Base-by-base conservation (phyloP, 257 asterid genomes). In the Solanum boliviense region DNA sequence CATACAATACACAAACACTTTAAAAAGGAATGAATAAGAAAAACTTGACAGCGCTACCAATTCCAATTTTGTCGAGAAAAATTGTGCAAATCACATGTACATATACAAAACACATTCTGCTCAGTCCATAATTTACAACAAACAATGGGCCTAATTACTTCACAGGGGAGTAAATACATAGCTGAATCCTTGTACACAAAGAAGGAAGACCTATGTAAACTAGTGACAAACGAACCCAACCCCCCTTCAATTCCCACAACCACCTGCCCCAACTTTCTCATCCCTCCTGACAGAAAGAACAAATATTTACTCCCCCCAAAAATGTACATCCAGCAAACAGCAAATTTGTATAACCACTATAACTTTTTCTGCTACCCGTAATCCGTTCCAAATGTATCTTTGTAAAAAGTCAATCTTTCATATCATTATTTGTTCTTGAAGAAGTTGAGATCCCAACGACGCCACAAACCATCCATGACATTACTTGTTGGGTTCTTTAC, bases 401-500 rank as follows among this genome's bases (percentile, higher is more conserved):
- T 27, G 85, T 81, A 81, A 46, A 27, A 25, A 29, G 29, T 46
- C 68, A 81, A 81, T 41, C 60, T 31, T 74, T 34, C 35, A 84
- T 36, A 86, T 27, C 87, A 86, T 95, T 89, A 95, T 92, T 91
- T 93, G 92, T 89, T 92, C 83, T 94, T 84, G 91, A 96, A 95
- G 92, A 93, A 95, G 89, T 91, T 94, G 87, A 93, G 90, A 91
- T 96, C 99, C 98, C 98, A 95, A 38, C 99, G 96, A 29, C 98
- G 98, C 67, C 93, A 85, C 76, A 95, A 87, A 86, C 99, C 98
- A 62, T 95, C 99, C 90, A 94, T 90, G 88, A 93, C 90, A 87
- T 92, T 94, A 72, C 87, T 87, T 12, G 97, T 70, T 5, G 95
- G 96, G 89, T 86, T 92, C 89, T 91, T 96, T 90, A 91, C 98